Conservation (phyloP, 2,329 filamentous ascomycete genomes). For the Fusarium austroafricanum region DNA sequence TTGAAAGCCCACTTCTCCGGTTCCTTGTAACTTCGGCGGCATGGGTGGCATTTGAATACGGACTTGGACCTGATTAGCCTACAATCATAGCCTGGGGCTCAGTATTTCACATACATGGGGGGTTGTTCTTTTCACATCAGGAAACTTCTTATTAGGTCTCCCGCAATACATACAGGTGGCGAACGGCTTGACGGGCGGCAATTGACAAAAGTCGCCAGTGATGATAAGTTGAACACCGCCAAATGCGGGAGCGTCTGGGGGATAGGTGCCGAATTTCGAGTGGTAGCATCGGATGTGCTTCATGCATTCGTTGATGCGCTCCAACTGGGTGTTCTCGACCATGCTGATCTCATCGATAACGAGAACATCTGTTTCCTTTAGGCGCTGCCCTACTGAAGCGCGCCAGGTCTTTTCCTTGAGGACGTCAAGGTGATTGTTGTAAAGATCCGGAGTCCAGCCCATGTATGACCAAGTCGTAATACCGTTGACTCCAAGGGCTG, state of each 20-base stretch:
- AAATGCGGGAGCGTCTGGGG: slow-evolving; percentile 14
- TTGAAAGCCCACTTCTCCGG: slow-evolving; percentile 71
- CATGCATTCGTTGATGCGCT: slow-evolving; percentile 43
- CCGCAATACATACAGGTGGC: slow-evolving; percentile 37
- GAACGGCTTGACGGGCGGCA: slow-evolving; percentile 70
- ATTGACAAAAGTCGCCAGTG: slow-evolving; percentile 66
- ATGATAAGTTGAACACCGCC: slow-evolving; percentile 45
- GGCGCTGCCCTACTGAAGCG: slow-evolving; percentile 45
- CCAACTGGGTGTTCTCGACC: slow-evolving; percentile 62
- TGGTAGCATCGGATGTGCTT: slow-evolving; percentile 45
- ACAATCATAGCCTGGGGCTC: no score
- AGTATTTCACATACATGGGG: background rate
- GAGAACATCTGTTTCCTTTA: slow-evolving; percentile 63
- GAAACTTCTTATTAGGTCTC: no score
- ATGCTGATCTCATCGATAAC: slow-evolving; percentile 76
- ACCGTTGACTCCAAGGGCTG: slow-evolving; percentile 68
- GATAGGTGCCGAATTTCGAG: fast-evolving
- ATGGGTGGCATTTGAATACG: background rate
- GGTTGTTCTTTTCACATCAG: background rate
- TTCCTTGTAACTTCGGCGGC: no score
- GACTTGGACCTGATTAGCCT: no score
- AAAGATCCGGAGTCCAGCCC: slow-evolving; percentile 61
- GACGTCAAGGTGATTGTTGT: background rate
- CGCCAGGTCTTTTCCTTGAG: background rate
- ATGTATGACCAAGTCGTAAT: slow-evolving; percentile 68